Conservation (phyloP, 2,329 filamentous ascomycete genomes). For the Ascochyta clinopodiicola region DNA sequence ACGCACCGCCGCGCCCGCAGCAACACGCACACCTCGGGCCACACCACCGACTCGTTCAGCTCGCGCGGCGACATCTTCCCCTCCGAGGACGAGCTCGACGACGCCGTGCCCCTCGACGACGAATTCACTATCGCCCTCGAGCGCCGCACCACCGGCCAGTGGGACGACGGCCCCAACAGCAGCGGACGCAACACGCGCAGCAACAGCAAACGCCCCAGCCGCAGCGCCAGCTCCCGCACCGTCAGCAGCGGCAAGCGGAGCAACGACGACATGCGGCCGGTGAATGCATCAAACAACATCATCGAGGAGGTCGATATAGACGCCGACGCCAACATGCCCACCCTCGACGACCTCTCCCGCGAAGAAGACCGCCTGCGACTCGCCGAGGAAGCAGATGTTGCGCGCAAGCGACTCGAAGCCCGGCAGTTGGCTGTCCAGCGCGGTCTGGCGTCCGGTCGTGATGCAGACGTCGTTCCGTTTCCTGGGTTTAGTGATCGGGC, state of each 20-base stretch:
- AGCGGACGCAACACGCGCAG: slow-evolving; percentile 55
- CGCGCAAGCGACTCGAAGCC: slow-evolving; percentile 62
- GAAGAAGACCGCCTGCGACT: slow-evolving; percentile 62
- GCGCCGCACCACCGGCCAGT: slow-evolving; percentile 65
- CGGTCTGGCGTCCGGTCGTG: slow-evolving; percentile 51
- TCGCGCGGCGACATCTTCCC: slow-evolving; percentile 90
- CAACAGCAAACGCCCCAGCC: slow-evolving; percentile 49
- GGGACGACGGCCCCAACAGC: slow-evolving; percentile 68
- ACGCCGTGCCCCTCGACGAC: slow-evolving; percentile 90
- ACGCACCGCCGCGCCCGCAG: slow-evolving; percentile 68
- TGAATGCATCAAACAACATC: background rate
- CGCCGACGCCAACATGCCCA: slow-evolving; percentile 37
- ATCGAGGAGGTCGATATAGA: slow-evolving; percentile 18
- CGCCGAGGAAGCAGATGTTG: slow-evolving; percentile 64
- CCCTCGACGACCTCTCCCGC: slow-evolving; percentile 61
- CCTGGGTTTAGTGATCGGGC: slow-evolving; percentile 33
- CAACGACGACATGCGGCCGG: background rate
- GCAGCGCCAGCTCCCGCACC: background rate
- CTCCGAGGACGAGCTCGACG: slow-evolving; percentile 84
- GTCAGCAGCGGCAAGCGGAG: background rate
- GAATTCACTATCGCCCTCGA: slow-evolving; percentile 87
- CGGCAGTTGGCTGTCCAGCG: slow-evolving; percentile 61
- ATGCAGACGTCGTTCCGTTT: slow-evolving; percentile 20
- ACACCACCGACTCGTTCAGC: slow-evolving; percentile 83
- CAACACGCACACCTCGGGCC: slow-evolving; percentile 77